These are phyloP conservation scores for Chlamydomonas sphaeroides DNA, from an alignment of 139 green algal species.

Conservation along the genomic window DNA sequence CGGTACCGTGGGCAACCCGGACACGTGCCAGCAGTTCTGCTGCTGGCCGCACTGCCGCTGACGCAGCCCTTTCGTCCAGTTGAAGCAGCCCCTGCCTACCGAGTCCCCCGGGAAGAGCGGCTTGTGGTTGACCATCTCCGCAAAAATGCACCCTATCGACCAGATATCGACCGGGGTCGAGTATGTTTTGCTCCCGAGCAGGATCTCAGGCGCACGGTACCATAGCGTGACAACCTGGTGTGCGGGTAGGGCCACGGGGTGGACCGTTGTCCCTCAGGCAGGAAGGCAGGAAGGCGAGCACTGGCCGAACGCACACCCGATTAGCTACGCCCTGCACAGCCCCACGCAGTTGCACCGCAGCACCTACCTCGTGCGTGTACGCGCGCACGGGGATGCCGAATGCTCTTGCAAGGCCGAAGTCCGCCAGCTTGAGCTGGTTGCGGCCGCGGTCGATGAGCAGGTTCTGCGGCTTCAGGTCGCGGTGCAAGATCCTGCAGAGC, in stretches of 20 bases:
- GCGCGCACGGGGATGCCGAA: slow-evolving; percentile 96
- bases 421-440: slow-evolving; percentile 96
- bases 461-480: slow-evolving; percentile 99
- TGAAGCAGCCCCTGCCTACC: slow-evolving; percentile 20
- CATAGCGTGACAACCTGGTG: slow-evolving; percentile 96
- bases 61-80: no score
- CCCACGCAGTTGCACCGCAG: no score
- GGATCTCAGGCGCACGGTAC: slow-evolving; percentile 96
- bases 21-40: no score
- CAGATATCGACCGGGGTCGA: slow-evolving; percentile 97
- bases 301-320: no score
- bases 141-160: slow-evolving; percentile 98
- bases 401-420: slow-evolving; percentile 95
- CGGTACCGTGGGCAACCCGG: no score
- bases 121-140: slow-evolving; percentile 90
- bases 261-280: no score
- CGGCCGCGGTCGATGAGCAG: slow-evolving; percentile 89
- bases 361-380: slow-evolving; percentile 94
- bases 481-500: slow-evolving; percentile 86
- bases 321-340: no score
- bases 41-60: no score
- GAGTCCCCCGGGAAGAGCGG: slow-evolving; percentile 85
- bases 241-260: no score
- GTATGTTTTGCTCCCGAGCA: slow-evolving; percentile 96
- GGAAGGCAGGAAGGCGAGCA: no score